Base-by-base conservation (phyloP, 148 eudicot genomes). In the Salicornia ramosissima region DNA sequence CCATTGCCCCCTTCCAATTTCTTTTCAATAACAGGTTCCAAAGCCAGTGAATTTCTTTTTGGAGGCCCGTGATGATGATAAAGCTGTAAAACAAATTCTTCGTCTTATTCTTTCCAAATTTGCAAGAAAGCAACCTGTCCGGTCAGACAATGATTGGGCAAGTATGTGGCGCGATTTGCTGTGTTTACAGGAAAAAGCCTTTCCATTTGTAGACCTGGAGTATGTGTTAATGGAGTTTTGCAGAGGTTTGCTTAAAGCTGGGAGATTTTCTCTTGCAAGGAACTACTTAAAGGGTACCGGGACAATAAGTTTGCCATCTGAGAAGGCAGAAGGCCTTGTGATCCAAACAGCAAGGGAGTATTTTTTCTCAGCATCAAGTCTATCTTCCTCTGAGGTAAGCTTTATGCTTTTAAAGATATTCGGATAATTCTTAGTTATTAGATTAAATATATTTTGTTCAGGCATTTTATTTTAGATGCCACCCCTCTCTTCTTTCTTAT, bases 271-370 rank as follows among this genome's bases (percentile, higher is more conserved):
- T 45, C 93, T 94, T 64, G 97, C 99, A 53, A 91, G 99, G 76
- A 90, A 87, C 71, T 90, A 91, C 75, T 74, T 94, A 72, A 94
- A 85, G 81, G 99, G 97, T 33, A 76, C 91, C 50, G 89, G 86
- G 77, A 73, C 91, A 71, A 87, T 94, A 73, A 81, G 69, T 77
- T 78, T 94, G 89, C 80, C 96, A 77, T 64, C 87, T 60, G 97
- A 94, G 50, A 91, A 94, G 80, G 93, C 93, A 64, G 99, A 94
- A 79, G 84, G 75, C 81, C 92, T 94, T 36, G 97, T 91, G 78
- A 94, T 94, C 82, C 96, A 90, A 81, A 87, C 97, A 79, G 96
- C 97, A 15, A 83, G 91, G 73, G 99, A 94, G 70, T 91, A 84
- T 77, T 89, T 94, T 75, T 94, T 86, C 79, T 94, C 99, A 47